Base-by-base conservation (phyloP, 2,329 filamentous ascomycete genomes). In the Penicillium glabrum region DNA sequence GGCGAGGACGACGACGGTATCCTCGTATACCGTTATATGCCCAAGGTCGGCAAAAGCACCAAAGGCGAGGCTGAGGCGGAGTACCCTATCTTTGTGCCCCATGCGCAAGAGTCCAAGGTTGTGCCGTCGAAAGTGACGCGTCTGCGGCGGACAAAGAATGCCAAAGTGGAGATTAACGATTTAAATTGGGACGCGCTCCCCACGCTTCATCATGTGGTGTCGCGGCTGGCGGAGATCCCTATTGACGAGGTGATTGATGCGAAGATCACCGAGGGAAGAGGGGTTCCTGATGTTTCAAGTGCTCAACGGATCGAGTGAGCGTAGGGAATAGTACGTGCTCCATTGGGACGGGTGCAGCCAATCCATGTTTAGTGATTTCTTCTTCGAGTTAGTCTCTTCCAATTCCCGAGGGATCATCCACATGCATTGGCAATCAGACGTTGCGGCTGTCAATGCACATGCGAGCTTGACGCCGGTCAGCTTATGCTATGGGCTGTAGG, bases 161-260 rank as follows among this genome's bases (percentile, higher is more conserved):
- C 80, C 1, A 75, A 64, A 2, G 69, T 87, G 50, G 69, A 73
- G 50, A 79, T 86, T 53, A 75, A 83, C 39, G 72, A 71, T 0
- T 61, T 80, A 16, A 79, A 83, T 62, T 83, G 80, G 83, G 73
- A 83, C 46, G 73, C 70, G 5, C 66, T 88, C 56, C 86, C 86
- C 0, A 88, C 85, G 2, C 70, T 88, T 51, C 84, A 88, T 64
- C 82, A 87, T 65, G 71, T 88, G 9, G 72, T 83, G 5, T 69
- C 72, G 21, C 73, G 78, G 14, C 67, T 87, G 54, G 78, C 78
- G 1, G 81, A 84, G 60, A 74, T 88, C 5, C 85, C 84, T 0
- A 69, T 86, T 1, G 86, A 83, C 62, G 80, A 81, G 54, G 69
- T 87, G 39, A 71, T 87, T 3, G 74, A 79, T 31, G 84, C 79